Conservation (phyloP, 768 basidiomycete species). For the Calocybe cyanea region DNA sequence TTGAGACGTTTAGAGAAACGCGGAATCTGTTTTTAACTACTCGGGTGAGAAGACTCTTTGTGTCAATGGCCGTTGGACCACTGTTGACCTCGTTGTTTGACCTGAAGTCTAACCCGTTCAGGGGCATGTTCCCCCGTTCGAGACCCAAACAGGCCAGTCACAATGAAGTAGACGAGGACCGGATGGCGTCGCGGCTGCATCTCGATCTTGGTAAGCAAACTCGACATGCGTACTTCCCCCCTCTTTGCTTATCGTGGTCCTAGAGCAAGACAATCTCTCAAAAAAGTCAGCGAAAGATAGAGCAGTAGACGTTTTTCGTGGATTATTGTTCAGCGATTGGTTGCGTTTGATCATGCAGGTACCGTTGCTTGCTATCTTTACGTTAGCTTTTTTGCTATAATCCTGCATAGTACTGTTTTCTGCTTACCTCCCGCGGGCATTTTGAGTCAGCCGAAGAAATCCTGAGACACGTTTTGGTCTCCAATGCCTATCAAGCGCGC, state of each 20-base stretch:
- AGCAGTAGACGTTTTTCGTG: conserved; percentile 70
- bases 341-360: conserved; percentile 83
- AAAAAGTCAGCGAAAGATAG: conserved; percentile 43
- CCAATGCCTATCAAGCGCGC: conserved; percentile 66
- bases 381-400: neutral
- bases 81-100: too few species aligned
- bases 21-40: conserved; percentile 77
- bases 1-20: conserved; percentile 89
- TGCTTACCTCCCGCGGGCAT: conserved; percentile 59
- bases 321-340: conserved; percentile 84
- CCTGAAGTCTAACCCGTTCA: conserved; percentile 48
- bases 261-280: conserved; percentile 56
- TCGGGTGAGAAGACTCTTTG: conserved; percentile 44
- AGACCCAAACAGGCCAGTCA: conserved; percentile 33
- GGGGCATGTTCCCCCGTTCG: conserved; percentile 63
- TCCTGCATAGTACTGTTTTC: conserved; percentile 63
- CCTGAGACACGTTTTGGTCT: conserved; percentile 68
- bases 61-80: too few species aligned
- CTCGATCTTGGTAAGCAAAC: conserved; percentile 58
- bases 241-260: neutral
- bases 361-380: conserved; percentile 12
- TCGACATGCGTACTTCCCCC: neutral
- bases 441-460: conserved; percentile 71
- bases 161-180: conserved; percentile 60
- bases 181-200: conserved; percentile 74